A percentile compares a stretch with the other conserved stretches of the same genome.
These are phyloP conservation scores for Trichoderma lentiforme DNA, from an alignment of 2,329 filamentous ascomycete genomes.

Conservation along the genomic window DNA sequence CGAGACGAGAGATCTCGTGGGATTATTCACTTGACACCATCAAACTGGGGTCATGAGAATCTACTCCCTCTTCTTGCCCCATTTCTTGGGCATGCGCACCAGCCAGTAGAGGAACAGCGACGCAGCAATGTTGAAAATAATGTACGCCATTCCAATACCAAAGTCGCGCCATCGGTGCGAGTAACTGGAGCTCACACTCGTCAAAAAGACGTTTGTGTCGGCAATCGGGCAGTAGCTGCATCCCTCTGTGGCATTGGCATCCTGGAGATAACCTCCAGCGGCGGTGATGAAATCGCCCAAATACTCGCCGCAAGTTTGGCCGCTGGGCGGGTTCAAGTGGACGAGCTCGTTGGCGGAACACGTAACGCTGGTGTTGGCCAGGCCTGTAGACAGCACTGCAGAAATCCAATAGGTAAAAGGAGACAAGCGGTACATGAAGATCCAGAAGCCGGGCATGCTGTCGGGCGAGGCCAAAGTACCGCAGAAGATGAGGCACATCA, in stretches of 20 bases:
- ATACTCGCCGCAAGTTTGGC: constrained; percentile 57
- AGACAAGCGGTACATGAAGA: constrained; percentile 29
- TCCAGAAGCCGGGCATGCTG: constrained; percentile 62
- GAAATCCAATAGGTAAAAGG: constrained; percentile 43
- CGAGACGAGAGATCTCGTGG: neutral
- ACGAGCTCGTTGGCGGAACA: constrained; percentile 51
- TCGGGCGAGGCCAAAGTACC: constrained; percentile 65
- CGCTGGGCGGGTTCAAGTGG: constrained; percentile 47
- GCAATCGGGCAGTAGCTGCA: constrained; percentile 13
- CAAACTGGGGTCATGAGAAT: neutral
- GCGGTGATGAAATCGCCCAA: constrained; percentile 46
- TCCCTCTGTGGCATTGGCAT: neutral
- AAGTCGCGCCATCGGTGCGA: constrained; percentile 10
- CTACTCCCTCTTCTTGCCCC: constrained; percentile 40
- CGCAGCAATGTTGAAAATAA: constrained; percentile 5
- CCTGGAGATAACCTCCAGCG: constrained; percentile 1
- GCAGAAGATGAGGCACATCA: constrained; percentile 65
- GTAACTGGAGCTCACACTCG: constrained; percentile 7
- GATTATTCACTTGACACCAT: neutral
- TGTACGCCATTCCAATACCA: constrained; percentile 9
- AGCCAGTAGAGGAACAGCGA: constrained; percentile 10
- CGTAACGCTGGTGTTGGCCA: constrained; percentile 49
- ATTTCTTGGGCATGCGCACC: constrained; percentile 14
- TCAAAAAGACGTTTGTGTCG: constrained; percentile 1
- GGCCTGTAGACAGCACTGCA: constrained; percentile 56